A percentile compares a stretch with the other conserved stretches of the same genome.
Evolutionary conservation across 176 grass and related monocot species (phyloP).

Genomic region (Tillandsia leiboldiana): DNA sequence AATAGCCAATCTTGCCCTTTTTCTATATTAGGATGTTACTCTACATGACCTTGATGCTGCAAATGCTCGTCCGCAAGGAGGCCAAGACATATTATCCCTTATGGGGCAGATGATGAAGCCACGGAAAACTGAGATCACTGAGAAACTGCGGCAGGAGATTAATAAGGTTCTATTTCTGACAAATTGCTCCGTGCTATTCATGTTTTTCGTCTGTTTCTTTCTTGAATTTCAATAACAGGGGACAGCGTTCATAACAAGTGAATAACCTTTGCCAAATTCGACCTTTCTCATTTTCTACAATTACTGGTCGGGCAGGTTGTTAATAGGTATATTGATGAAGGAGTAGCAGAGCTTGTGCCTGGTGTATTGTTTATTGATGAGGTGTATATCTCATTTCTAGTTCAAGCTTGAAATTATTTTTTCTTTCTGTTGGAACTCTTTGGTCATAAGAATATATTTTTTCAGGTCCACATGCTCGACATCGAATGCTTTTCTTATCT

Average conservation of each 20-base stretch:
- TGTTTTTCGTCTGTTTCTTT: constrained; percentile 15
- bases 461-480: constrained; percentile 90
- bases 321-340: constrained; percentile 87
- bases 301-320: constrained; percentile 41
- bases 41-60: constrained; percentile 92
- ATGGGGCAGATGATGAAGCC: constrained; percentile 99
- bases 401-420: not conserved
- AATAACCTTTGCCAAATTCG: not conserved
- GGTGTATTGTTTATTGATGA: constrained; percentile 96
- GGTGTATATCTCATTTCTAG: constrained; percentile 33
- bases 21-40: constrained; percentile 64
- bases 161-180: constrained; percentile 56
- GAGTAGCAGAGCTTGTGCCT: constrained; percentile 89
- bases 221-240: not conserved
- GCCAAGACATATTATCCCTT: constrained; percentile 90
- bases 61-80: constrained; percentile 98
- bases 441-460: constrained; percentile 18
- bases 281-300: not conserved
- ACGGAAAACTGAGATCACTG: constrained; percentile 91
- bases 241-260: not conserved
- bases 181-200: not conserved
- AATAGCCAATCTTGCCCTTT: constrained; percentile 13
- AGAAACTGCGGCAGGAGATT: constrained; percentile 88
- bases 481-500: constrained; percentile 97
- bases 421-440: not conserved